phyloP scores from a whole-genome alignment of 2,329 filamentous ascomycete genomes.

The Penicillium sp. region DNA sequence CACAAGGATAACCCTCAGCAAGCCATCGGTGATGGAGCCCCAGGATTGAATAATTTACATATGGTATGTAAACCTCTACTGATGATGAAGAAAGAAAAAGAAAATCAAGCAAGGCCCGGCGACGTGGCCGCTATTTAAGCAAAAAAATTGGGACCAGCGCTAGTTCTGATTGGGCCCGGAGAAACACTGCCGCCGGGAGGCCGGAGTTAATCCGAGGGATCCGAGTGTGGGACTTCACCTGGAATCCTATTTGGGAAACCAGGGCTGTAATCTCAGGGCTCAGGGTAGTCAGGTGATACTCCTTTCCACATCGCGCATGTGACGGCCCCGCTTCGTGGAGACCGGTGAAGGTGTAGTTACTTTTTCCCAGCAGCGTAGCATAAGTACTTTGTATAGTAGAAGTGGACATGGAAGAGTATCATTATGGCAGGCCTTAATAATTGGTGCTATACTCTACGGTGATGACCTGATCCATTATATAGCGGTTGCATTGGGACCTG shows the following conservation, averaged over 20 bases:
- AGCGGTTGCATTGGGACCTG: no score
- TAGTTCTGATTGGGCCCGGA: slow-evolving; percentile 26
- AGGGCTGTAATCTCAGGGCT: slow-evolving; percentile 8
- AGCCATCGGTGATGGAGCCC: slow-evolving; percentile 49
- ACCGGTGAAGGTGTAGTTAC: no score
- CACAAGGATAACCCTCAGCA: slow-evolving; percentile 51
- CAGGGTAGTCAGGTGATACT: slow-evolving; percentile 3
- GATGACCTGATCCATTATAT: no score
- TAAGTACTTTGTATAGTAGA: no score
- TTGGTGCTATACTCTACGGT: no score
- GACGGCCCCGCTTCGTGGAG: slow-evolving; percentile 1
- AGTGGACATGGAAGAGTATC: no score
- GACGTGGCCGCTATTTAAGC: slow-evolving; percentile 27
- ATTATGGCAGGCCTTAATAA: no score
- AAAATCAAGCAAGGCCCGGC: slow-evolving; percentile 23
- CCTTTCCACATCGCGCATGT: slow-evolving; percentile 8
- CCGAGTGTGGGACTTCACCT: no score
- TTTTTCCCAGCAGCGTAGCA: no score
- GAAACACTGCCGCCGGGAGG: slow-evolving; percentile 1
- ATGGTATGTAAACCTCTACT: slow-evolving; percentile 53
- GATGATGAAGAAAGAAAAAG: slow-evolving; percentile 48
- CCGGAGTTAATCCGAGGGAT: no score
- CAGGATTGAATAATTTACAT: slow-evolving; percentile 45
- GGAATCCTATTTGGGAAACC: background rate
- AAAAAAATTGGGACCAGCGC: slow-evolving; percentile 8